Conservation (phyloP, 2,329 filamentous ascomycete genomes). For the Curvularia hawaiiensis region DNA sequence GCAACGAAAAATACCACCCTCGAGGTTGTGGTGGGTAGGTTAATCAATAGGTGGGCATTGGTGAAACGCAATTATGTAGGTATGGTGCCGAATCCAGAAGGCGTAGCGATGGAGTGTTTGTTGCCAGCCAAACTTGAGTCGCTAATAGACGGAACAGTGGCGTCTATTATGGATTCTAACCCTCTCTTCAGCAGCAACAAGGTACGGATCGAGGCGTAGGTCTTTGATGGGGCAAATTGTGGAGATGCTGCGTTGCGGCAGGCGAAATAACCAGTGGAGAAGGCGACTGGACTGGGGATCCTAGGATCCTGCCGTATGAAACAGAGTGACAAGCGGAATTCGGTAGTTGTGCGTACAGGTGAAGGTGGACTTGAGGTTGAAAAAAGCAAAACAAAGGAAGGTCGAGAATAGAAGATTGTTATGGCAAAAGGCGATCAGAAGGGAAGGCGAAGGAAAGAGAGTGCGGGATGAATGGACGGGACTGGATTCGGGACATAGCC, state of each 20-base stretch:
- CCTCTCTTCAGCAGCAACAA: background rate
- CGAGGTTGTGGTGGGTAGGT: background rate
- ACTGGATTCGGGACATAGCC: slow-evolving; percentile 5
- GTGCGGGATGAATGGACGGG: background rate
- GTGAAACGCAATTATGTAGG: slow-evolving; percentile 3
- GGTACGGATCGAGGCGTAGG: slow-evolving; percentile 1
- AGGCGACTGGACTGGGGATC: slow-evolving; percentile 10
- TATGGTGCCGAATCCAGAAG: background rate
- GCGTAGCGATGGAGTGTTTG: background rate
- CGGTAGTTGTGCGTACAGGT: background rate
- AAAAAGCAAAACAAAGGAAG: slow-evolving; percentile 13
- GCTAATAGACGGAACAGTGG: background rate
- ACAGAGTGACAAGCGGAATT: background rate
- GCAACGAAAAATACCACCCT: background rate
- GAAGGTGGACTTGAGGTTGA: background rate
- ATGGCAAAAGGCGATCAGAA: slow-evolving; percentile 25
- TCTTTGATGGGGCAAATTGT: slow-evolving; percentile 9
- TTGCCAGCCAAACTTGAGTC: background rate
- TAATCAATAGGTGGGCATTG: background rate
- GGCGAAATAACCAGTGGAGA: slow-evolving; percentile 24
- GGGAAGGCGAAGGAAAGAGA: slow-evolving; percentile 7
- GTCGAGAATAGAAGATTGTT: slow-evolving; percentile 14
- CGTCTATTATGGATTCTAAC: slow-evolving; percentile 1
- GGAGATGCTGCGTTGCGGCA: slow-evolving; percentile 21
- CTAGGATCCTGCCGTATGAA: slow-evolving; percentile 7